Conservation (phyloP, 1,139 yeast genomes). For the Saccharomycopsis hybrid region DNA sequence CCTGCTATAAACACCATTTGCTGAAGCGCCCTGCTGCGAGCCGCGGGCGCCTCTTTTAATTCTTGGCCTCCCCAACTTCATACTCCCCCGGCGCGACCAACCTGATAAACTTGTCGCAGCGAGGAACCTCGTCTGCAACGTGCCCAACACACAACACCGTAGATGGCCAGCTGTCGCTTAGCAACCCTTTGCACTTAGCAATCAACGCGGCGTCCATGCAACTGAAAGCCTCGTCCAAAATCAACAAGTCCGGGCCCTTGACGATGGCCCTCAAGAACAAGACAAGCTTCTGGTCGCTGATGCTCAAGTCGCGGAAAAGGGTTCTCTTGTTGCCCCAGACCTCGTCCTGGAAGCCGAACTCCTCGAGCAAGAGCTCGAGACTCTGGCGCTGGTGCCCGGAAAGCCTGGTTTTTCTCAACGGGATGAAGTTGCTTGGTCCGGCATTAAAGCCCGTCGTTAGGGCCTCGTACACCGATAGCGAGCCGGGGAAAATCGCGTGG, state of each 20-base stretch:
- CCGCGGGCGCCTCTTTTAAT: too few relatives aligned
- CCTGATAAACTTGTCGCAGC: slow-evolving; percentile 43
- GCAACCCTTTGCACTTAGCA: slow-evolving; percentile 55
- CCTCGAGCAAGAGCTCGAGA: slow-evolving; percentile 32
- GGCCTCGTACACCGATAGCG: slow-evolving; percentile 47
- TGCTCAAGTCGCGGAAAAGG: slow-evolving; percentile 37
- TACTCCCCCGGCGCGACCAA: slow-evolving; percentile 9
- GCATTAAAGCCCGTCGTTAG: slow-evolving; percentile 70
- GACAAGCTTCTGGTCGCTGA: slow-evolving; percentile 75
- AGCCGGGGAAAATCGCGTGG: slow-evolving; percentile 71
- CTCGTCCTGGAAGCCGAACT: slow-evolving; percentile 32
- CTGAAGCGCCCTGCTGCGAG: too few relatives aligned
- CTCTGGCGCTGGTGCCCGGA: slow-evolving; percentile 17
- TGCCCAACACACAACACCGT: slow-evolving; percentile 79
- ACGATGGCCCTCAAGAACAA: slow-evolving; percentile 70
- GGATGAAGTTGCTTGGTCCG: slow-evolving; percentile 47
- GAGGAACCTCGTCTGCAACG: slow-evolving; percentile 54
- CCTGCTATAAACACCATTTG: too few relatives aligned
- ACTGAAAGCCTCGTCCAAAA: slow-evolving; percentile 89
- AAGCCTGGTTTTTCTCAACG: slow-evolving; percentile 24
- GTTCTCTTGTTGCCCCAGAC: slow-evolving; percentile 25
- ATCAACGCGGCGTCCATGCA: slow-evolving; percentile 75
- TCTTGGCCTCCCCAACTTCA: not conserved
- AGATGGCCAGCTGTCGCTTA: slow-evolving; percentile 55
- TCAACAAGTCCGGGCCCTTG: slow-evolving; percentile 68